phyloP scores from a whole-genome alignment of 164 flowering plant genomes.

The Magnolia officinalis region DNA sequence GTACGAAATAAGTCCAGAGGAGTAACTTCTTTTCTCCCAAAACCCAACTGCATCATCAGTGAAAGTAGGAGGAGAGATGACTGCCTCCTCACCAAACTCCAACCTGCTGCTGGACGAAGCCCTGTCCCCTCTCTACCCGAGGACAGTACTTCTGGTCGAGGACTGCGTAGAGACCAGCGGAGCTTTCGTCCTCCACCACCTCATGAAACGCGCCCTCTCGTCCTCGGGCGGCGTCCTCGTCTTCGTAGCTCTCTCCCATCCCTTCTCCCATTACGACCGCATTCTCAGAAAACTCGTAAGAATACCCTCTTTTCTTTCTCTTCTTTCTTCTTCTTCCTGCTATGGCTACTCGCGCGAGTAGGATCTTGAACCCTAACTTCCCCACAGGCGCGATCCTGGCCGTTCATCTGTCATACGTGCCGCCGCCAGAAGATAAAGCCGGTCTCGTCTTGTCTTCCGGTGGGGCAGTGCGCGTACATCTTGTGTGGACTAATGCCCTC shows the following conservation, averaged over 20 bases:
- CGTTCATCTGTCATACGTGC: no score
- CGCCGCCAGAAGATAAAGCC: no score
- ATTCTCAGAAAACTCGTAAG: constrained; percentile 72
- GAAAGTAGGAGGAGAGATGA: not conserved
- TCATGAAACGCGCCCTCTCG: constrained; percentile 62
- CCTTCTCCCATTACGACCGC: constrained; percentile 91
- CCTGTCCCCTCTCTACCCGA: constrained; percentile 21
- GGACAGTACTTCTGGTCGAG: constrained; percentile 43
- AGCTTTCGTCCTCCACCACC: constrained; percentile 75
- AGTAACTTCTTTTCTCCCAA: no score
- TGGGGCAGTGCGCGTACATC: no score
- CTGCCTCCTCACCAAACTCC: not conserved
- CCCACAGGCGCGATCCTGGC: no score
- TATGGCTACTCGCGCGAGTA: no score
- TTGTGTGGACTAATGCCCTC: no score
- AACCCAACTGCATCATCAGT: not conserved
- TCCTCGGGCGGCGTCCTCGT: constrained; percentile 26
- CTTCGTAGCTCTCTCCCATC: constrained; percentile 70
- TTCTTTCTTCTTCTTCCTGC: not conserved
- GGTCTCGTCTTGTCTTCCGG: no score
- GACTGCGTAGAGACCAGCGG: constrained; percentile 88
- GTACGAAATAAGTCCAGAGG: no score
- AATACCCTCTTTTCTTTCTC: not conserved
- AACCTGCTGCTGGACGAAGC: constrained; percentile 51
- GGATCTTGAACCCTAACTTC: no score